phyloP scores from a whole-genome alignment of 2,329 filamentous ascomycete species.

The Fusarium tjaetaba region DNA sequence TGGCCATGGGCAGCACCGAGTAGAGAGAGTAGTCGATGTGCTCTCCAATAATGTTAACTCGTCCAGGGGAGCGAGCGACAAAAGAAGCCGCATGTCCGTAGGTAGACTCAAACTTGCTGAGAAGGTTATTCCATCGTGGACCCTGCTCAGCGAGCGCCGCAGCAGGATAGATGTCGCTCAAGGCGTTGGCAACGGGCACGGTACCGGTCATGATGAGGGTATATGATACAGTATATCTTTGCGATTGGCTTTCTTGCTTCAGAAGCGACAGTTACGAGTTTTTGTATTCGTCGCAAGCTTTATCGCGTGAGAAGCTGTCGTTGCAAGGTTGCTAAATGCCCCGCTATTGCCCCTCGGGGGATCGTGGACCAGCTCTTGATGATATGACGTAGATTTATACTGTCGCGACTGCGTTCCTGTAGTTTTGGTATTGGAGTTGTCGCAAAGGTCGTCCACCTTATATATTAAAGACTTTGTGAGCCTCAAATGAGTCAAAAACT shows the following conservation, averaged over 20 bases:
- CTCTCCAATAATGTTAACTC: constrained; percentile 98
- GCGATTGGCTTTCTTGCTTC: background rate
- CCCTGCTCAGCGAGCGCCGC: constrained; percentile 75
- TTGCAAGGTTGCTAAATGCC: constrained; percentile 38
- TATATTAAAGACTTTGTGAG: background rate
- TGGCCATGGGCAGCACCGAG: constrained; percentile 94
- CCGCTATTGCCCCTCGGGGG: constrained; percentile 38
- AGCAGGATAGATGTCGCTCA: constrained; percentile 85
- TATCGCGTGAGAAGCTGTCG: constrained; percentile 36
- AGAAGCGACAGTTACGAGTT: background rate
- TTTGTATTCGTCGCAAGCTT: constrained; percentile 21
- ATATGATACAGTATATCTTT: background rate
- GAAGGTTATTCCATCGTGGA: constrained; percentile 78
- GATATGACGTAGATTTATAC: constrained; percentile 29
- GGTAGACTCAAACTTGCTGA: constrained; percentile 73
- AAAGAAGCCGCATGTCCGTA: constrained; percentile 81
- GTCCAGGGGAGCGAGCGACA: constrained; percentile 87
- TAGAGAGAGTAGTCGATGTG: constrained; percentile 99
- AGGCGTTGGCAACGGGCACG: constrained; percentile 79
- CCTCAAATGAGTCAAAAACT: background rate
- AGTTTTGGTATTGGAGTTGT: background rate
- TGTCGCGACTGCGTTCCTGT: background rate
- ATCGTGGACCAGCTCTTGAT: constrained; percentile 18
- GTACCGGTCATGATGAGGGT: constrained; percentile 58
- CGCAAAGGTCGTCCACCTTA: background rate